Conservation (phyloP, 108 stramenopile genomes). For the Fragilariopsis cylindrus region DNA sequence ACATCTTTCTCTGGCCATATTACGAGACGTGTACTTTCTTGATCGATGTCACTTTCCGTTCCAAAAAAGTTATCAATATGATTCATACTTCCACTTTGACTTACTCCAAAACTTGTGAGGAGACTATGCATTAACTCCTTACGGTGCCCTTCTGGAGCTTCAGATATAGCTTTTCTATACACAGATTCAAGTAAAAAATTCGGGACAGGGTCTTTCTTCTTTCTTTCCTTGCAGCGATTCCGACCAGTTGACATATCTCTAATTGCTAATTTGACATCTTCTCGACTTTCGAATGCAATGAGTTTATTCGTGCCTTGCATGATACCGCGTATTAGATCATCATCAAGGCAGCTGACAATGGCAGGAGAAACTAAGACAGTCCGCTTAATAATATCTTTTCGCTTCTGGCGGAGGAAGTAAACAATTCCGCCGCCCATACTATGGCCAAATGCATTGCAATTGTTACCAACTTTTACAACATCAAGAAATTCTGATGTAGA, state of each 20-base stretch:
- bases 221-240: neutral
- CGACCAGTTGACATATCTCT: conserved; percentile 5
- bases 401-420: neutral
- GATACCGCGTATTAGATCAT: neutral
- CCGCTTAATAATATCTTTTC: neutral
- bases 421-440: conserved; percentile 2
- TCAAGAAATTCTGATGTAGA: conserved; percentile 7
- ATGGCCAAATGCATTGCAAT: conserved; percentile 15
- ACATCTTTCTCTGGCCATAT: conserved; percentile 15
- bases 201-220: conserved; percentile 11
- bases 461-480: neutral
- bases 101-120: neutral
- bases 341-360: neutral
- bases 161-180: neutral
- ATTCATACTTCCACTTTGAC: neutral
- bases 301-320: neutral
- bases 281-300: neutral
- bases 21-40: neutral
- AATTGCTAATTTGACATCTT: conserved; percentile 10
- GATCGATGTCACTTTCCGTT: neutral
- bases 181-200: neutral
- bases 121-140: neutral
- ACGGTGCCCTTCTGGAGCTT: conserved; percentile 1
- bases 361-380: conserved; percentile 10
- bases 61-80: neutral